A percentile compares a stretch with the other conserved stretches of the same genome.
These are phyloP conservation scores for Phytopythium aichiense DNA, from an alignment of 352 stramenopile species.

Conservation along the genomic window DNA sequence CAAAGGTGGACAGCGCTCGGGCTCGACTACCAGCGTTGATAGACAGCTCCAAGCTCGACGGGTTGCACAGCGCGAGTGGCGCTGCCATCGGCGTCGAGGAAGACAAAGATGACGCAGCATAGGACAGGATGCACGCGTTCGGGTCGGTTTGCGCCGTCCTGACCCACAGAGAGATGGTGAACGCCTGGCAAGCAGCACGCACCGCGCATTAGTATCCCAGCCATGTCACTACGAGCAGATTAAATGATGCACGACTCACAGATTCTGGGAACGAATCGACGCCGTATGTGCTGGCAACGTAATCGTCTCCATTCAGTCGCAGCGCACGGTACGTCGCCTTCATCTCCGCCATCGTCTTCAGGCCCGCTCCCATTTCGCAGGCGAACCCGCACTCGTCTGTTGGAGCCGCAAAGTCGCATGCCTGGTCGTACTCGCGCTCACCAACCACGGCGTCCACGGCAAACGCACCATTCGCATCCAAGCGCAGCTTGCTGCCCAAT, in stretches of 20 bases:
- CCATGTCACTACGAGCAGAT: background rate
- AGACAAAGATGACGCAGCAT: slow-evolving; percentile 14
- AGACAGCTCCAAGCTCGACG: slow-evolving; percentile 48
- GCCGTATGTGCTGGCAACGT: slow-evolving; percentile 25
- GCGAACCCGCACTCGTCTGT: slow-evolving; percentile 44
- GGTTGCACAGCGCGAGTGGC: slow-evolving; percentile 51
- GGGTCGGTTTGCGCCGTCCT: slow-evolving; percentile 30
- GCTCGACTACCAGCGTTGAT: slow-evolving; percentile 31
- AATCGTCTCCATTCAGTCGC: slow-evolving; percentile 31
- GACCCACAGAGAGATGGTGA: slow-evolving; percentile 65
- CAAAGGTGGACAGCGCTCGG: slow-evolving; percentile 40
- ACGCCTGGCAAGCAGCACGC: slow-evolving; percentile 19
- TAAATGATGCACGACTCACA: slow-evolving; percentile 13
- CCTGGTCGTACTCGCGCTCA: slow-evolving; percentile 58
- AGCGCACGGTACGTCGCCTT: slow-evolving; percentile 29
- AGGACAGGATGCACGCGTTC: slow-evolving; percentile 45
- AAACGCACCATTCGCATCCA: slow-evolving; percentile 54
- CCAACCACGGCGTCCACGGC: slow-evolving; percentile 54
- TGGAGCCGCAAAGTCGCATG: slow-evolving; percentile 54
- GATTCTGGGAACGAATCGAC: slow-evolving; percentile 37
- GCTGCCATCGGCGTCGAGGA: slow-evolving; percentile 12
- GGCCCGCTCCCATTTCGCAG: slow-evolving; percentile 41
- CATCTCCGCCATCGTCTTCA: slow-evolving; percentile 15
- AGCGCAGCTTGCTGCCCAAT: slow-evolving; percentile 18
- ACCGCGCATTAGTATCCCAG: background rate